Percentiles rank a stretch among this genome's conserved stretches.
Conservation (phyloP, 495 filamentous ascomycete species). For the Physcia stellaris region DNA sequence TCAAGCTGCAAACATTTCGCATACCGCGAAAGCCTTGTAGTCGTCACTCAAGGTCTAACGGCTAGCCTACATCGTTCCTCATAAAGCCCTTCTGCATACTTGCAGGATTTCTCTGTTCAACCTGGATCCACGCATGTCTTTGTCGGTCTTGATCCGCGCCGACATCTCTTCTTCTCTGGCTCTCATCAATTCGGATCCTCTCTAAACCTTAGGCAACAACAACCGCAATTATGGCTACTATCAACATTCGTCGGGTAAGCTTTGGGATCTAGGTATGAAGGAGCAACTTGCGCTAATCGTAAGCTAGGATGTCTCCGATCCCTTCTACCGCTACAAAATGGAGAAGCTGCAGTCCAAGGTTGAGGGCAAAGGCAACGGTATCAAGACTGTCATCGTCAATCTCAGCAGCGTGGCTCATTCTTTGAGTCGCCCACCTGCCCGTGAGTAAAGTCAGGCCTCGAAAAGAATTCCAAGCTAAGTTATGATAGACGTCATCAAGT, state of each 20-base stretch:
- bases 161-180: slow-evolving; percentile 3
- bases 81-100: slow-evolving; percentile 29
- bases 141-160: slow-evolving; percentile 11
- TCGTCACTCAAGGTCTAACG: slow-evolving; percentile 70
- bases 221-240: slow-evolving; percentile 63
- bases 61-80: slow-evolving; percentile 44
- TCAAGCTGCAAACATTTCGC: slow-evolving; percentile 90
- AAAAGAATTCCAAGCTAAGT: too few relatives aligned
- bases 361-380: slow-evolving; percentile 96
- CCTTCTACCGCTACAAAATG: slow-evolving; percentile 99
- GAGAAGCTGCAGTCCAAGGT: slow-evolving; percentile 96
- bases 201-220: slow-evolving; percentile 12
- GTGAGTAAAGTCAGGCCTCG: slow-evolving; percentile 19
- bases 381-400: slow-evolving; percentile 96
- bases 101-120: slow-evolving; percentile 16
- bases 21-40: slow-evolving; percentile 80
- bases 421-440: slow-evolving; percentile 79
- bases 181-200: slow-evolving; percentile 5
- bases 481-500: slow-evolving; percentile 76
- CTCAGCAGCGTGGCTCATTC: slow-evolving; percentile 87
- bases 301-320: slow-evolving; percentile 86
- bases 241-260: slow-evolving; percentile 81
- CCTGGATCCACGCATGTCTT: slow-evolving; percentile 34
- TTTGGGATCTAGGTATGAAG: too few relatives aligned
- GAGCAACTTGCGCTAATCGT: neutral